phyloP scores from a whole-genome alignment of 176 grass and related monocot species.

The Ensete glaucum region DNA sequence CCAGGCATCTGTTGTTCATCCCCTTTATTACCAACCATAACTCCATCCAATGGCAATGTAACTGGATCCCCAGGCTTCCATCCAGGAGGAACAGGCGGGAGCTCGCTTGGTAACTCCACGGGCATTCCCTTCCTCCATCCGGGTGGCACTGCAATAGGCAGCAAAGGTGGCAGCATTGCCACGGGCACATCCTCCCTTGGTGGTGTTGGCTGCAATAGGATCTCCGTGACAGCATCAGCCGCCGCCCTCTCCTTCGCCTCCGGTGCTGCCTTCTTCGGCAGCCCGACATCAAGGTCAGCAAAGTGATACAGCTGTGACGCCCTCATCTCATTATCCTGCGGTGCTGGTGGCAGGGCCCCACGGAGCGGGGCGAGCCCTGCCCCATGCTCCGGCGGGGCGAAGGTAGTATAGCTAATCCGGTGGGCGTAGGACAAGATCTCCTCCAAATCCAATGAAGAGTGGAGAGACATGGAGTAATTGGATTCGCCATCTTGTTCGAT shows the following conservation, averaged over 20 bases:
- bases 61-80: constrained; percentile 95
- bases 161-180: constrained; percentile 12
- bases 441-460: constrained; percentile 62
- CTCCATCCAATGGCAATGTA: constrained; percentile 36
- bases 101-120: constrained; percentile 27
- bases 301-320: constrained; percentile 70
- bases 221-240: constrained; percentile 22
- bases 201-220: constrained; percentile 46
- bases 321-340: constrained; percentile 86
- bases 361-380: constrained; percentile 64
- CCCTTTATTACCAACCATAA: constrained; percentile 37
- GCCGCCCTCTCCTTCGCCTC: constrained; percentile 48
- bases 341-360: constrained; percentile 63
- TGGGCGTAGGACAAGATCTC: constrained; percentile 75
- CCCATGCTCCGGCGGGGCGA: constrained; percentile 93
- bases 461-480: constrained; percentile 43
- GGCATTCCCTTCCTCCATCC: constrained; percentile 42
- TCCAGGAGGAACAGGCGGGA: constrained; percentile 55
- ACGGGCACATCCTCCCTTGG: constrained; percentile 35
- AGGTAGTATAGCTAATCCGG: constrained; percentile 87
- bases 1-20: constrained; percentile 34
- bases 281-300: constrained; percentile 75
- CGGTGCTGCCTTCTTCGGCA: constrained; percentile 48
- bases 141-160: constrained; percentile 59
- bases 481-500: constrained; percentile 15